Evolutionary conservation across 2,329 filamentous ascomycete species (phyloP), one percentile per base, ranked within the genome.

Genomic region (Neofusicoccum umdonicola): DNA sequence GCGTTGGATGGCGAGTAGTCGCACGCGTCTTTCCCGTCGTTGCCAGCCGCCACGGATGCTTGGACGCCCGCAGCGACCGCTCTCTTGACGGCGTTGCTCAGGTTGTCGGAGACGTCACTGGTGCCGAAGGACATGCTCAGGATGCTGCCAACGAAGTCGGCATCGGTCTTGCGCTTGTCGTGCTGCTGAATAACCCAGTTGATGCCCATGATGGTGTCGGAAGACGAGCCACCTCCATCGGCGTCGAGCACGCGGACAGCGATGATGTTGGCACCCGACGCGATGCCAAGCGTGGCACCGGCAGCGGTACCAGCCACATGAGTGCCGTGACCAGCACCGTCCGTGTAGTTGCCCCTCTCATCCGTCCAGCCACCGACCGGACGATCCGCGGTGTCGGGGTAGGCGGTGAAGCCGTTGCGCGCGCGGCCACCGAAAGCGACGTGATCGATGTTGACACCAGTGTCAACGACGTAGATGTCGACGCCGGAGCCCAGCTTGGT

Each of bases 201-300:
- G 71, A 85, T 83, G 19, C 82, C 84, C 19, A 19, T 22, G 77
- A 86, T 78, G 66, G 83, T 82, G 68, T 78, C 78, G 19, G 19
- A 19, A 19, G 19, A 19, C 19, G 77, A 74, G 60, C 83, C 83
- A 51, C 76, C 77, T 51, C 81, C 80, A 12, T 80, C 71, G 39
- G 74, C 75, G 56, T 78, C 79, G 27, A 84, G 77, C 6, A 84
- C 82, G 72, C 84, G 85, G 66, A 87, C 81, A 52, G 82, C 82
- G 54, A 78, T 77, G 65, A 83, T 73, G 71, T 82, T 82, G 62
- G 81, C 81, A 45, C 77, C 78, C 45, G 77, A 77, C n/a, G 81
- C 80, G n/a, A 83, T 77, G 52, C 81, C 81, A 75, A 19, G 72
- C 69, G 19, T 19, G 19, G 19, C 19, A 27, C 79, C 80, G 34